Base-by-base conservation (phyloP, 352 stramenopile genomes). In the Phytophthora melonis region DNA sequence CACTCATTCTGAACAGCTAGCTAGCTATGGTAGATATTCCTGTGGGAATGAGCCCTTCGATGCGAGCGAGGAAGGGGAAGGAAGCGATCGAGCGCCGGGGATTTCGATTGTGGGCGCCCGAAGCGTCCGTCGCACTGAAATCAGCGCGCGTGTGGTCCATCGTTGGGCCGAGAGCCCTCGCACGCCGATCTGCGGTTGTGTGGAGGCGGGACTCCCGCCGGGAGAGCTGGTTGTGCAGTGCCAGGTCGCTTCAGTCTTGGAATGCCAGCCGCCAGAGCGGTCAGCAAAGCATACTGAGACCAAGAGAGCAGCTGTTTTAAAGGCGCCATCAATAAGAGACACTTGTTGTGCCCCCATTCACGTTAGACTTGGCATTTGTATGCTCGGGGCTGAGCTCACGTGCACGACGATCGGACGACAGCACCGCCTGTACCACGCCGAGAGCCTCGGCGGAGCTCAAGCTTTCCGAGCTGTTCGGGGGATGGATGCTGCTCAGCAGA, bases 1-100 rank as follows among this genome's bases (percentile, higher is more conserved):
- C 79, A 66, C 77, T 82, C 78, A 89, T 89, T 36, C 6, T 72
- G 19, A 18, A 30, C 23, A 43, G 56, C 19, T 60, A 54, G 25
- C 25, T 30, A 30, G 25, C 25, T 30, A 30, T 30, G 3, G 13
- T 36, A 43, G 43, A 32, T 36, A 50, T 55, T 25, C n/a, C 49
- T 55, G 49, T 2, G 56, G 39, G 18, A 69, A 63, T 64, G 66
- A 69, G 58, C 58, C 39, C 58, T 57, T 69, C 13, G 21, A 16
- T 27, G 32, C 3, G 16, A 58, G 32, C 3, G 16, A 58, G 21
- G 7, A 14, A 10, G 21, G 10, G 23, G 10, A 41, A 3, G 3
- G 34, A 30, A 34, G 30, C 30, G 30, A 43, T 8, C 36, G 57
- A 62, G 34, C 62, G 47, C 43, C 52, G 47, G 45, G 64, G 69